Conservation (phyloP, 2,329 filamentous ascomycete species). For the Neofusicoccum ribis region DNA sequence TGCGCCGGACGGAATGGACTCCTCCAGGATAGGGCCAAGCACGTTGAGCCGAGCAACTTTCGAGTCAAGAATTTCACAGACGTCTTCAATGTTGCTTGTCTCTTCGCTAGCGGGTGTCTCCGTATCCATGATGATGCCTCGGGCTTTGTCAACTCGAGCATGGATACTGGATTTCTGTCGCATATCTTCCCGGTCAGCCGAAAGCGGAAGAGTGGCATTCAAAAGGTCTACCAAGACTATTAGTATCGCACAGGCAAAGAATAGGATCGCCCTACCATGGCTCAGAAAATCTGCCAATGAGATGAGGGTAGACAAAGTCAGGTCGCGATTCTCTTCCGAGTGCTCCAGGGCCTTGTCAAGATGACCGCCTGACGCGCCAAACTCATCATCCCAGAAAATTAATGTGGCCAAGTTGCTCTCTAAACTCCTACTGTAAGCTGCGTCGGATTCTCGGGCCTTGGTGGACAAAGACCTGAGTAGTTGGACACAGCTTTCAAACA, state of each 20-base stretch:
- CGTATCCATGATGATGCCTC: not conserved
- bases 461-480: not conserved
- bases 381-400: slow-evolving; percentile 17
- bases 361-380: slow-evolving; percentile 12
- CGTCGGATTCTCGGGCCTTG: not conserved
- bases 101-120: not conserved
- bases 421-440: not conserved
- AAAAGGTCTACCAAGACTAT: not conserved
- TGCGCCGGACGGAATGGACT: not conserved
- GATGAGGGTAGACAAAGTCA: slow-evolving; percentile 12
- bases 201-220: not conserved
- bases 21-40: slow-evolving; percentile 19
- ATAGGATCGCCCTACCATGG: not conserved
- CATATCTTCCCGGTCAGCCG: not conserved
- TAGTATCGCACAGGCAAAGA: not conserved
- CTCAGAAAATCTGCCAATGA: slow-evolving; percentile 16
- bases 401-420: slow-evolving; percentile 10
- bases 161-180: not conserved
- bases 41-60: slow-evolving; percentile 17
- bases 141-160: not conserved
- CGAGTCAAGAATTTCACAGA: not conserved
- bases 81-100: not conserved
- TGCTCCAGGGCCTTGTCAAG: slow-evolving; percentile 15
- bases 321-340: slow-evolving; percentile 16
- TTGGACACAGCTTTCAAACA: not conserved